Base-by-base conservation (phyloP, 2,329 filamentous ascomycete species). In the Drechslerella dactyloides region DNA sequence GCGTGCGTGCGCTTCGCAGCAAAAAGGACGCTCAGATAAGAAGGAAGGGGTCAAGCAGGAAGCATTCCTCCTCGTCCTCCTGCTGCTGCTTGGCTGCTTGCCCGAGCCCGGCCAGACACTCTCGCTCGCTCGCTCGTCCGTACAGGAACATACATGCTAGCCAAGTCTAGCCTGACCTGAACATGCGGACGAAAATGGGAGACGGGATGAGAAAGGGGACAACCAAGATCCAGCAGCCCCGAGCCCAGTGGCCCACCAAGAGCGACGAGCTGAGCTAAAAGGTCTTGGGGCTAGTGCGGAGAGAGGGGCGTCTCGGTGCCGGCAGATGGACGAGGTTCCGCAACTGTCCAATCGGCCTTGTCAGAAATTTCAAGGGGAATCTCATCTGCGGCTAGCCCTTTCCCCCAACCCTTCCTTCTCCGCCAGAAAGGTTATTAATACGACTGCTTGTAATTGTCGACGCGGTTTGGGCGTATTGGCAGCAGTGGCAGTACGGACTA, bases 321-420 rank as follows among this genome's bases (percentile, higher is more conserved):
- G 8, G 27, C 13, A 40, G 21, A 48, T 48, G 44, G 19, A 11
- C 44, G 44, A 48, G 19, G 44, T 48, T 11, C 19, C 44, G 11
- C 37, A 35, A 33, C 42, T 23, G 23, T 35, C 48, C 57, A 51
- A 24, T 60, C 52, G 56, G 24, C 37, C 65, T 56, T 58, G 58
- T 53, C 64, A 62, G 51, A 69, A 69, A 69, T 69, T 69, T 69
- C 65, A 69, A 69, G 65, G 65, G 65, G 65, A 59, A 52, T 42
- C 62, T 30, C 42, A 17, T 52, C 58, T 61, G 58, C 65, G 65
- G 65, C 65, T 69, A 69, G 53, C 57, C 52, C 52, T 69, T 69
- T 60, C 53, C 50, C 11, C 50, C n/a, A n/a, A n/a, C 37, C 42
- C 27, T 4, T 4, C 27, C 27, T 33, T 48, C 30, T 59, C 51